Evolutionary conservation across 139 green algal species (phyloP).

Genomic region (Chlorella sp.): DNA sequence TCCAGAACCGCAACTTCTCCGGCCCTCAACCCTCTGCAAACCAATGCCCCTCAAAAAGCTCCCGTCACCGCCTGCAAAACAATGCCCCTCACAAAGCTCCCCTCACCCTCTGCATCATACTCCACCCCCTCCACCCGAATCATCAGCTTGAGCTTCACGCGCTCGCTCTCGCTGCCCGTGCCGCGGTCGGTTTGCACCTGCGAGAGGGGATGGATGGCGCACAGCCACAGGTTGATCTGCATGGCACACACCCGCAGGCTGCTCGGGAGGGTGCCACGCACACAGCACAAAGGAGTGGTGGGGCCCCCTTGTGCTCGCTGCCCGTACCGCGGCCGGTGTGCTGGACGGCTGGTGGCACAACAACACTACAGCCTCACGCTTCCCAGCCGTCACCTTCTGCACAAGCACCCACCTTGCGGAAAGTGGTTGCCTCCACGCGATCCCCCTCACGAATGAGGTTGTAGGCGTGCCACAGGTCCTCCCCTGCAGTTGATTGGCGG

Average conservation of each 20-base stretch:
- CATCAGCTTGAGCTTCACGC: constrained; percentile 86
- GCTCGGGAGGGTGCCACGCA: no score
- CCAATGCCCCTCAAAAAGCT: background rate
- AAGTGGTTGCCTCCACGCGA: constrained; percentile 73
- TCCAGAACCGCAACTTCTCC: no score
- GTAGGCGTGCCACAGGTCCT: constrained; percentile 93
- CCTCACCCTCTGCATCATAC: constrained; percentile 86
- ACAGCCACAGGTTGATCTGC: no score
- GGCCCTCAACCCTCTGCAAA: background rate
- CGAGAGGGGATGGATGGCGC: constrained; percentile 46
- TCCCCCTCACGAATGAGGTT: constrained; percentile 78
- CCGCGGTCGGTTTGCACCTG: constrained; percentile 65
- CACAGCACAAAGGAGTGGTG: no score
- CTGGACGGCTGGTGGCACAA: no score
- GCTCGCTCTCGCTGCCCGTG: constrained; percentile 72
- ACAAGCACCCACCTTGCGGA: constrained; percentile 64
- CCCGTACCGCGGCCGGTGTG: no score
- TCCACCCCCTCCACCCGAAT: constrained; percentile 84
- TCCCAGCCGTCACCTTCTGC: no score
- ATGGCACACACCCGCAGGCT: no score
- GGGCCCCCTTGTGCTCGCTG: no score
- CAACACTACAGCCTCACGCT: no score
- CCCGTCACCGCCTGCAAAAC: background rate
- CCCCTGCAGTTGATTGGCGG: no score
- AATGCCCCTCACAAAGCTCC: background rate